Base-by-base conservation (phyloP, 78 protist species). In the Speleostelium caveatum region DNA sequence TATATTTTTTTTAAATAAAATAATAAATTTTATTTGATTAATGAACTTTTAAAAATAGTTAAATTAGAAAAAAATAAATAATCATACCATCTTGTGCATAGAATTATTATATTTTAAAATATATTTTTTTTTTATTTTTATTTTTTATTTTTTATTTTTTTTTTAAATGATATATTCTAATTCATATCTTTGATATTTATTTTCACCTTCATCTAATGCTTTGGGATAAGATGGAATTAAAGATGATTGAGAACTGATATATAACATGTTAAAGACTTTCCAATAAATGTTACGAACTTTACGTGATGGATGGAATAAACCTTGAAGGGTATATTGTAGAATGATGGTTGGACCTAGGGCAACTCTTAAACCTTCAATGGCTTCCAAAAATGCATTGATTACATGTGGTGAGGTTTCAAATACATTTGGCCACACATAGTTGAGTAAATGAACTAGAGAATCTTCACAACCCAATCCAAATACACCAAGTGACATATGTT, bases 351-450 rank as follows among this genome's bases (percentile, higher is more conserved):
- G 97, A 7, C 99, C 99, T 21, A 98, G 87, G 3, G 97, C 72
- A 21, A 96, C 91, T n/a, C 99, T 78, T 28, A 94, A 17, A 22
- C 99, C 99, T 24, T 98, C 99, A 16, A 99, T 95, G 0, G 99
- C 99, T 21, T 98, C 99, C 59, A 89, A 53, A 38, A 97, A 97
- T 42, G 99, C 98, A 55, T 96, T 95, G 92, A 99, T 96, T 36
- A 99, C 98, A 80, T 99, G 99, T 2, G 99, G 99, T 4, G 98
- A 87, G 26, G 97, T 88, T 90, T 99, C 99, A 80, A 99, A 97
- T 45, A 99, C 93, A 96, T 99, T 99, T 6, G 99, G 99, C 99
- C 99, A 98, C 32, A 99, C 97, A 53, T 63, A 94, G 86, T 99
- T 99, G 73, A 99, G 95, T 49, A 99, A 79, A 65, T 99, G 99